Conservation (phyloP, 164 flowering plant species). For the Vitis riparia region DNA sequence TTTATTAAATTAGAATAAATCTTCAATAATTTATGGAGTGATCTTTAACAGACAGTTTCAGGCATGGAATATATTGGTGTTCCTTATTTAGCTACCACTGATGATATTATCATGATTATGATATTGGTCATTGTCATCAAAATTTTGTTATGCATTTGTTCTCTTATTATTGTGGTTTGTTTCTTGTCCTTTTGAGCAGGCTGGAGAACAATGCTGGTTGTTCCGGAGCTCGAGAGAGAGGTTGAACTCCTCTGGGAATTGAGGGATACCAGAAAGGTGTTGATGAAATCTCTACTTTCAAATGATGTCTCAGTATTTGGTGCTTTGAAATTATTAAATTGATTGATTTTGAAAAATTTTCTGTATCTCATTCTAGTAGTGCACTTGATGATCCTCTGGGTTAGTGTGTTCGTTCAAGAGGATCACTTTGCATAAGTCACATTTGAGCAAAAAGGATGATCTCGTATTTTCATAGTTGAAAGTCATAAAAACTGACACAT, state of each 20-base stretch:
- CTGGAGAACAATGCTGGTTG: constrained; percentile 99
- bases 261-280: constrained; percentile 77
- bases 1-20: background rate
- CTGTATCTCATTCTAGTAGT: too few relatives aligned
- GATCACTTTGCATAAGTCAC: too few relatives aligned
- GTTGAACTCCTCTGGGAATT: constrained; percentile 74
- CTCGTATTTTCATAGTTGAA: too few relatives aligned
- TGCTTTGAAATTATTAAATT: background rate
- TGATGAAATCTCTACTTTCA: background rate
- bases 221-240: constrained; percentile 97
- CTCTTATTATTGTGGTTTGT: background rate
- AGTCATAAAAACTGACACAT: too few relatives aligned
- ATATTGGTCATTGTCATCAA: background rate
- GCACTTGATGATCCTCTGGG: too few relatives aligned
- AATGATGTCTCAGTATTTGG: background rate
- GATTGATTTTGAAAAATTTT: background rate
- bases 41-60: background rate
- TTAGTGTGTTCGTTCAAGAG: too few relatives aligned
- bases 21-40: background rate
- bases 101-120: too few relatives aligned
- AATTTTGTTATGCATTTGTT: too few relatives aligned
- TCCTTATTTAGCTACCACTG: too few relatives aligned
- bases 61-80: too few relatives aligned
- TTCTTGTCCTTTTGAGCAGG: constrained; percentile 38
- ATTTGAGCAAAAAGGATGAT: too few relatives aligned